Percentiles rank a stretch among this genome's conserved stretches.
Conservation (phyloP, 2,329 filamentous ascomycete genomes). For the Nothophaeocryptopus gaeumannii region DNA sequence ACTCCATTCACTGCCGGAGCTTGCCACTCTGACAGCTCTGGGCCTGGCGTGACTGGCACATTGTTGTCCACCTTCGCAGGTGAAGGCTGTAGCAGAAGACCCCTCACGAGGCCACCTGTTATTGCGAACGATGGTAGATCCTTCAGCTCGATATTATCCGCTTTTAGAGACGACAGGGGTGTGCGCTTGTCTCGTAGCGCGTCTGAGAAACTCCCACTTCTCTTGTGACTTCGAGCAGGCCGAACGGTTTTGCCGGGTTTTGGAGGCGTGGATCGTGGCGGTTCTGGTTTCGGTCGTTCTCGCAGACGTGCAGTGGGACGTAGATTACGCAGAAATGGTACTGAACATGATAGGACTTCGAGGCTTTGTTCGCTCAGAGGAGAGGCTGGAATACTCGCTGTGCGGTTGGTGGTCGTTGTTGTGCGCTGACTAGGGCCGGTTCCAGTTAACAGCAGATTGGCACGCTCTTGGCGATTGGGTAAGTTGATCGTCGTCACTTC, state of each 20-base stretch:
- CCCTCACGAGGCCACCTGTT: constrained; percentile 81
- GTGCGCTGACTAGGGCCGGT: constrained; percentile 15
- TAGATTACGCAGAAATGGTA: constrained; percentile 43
- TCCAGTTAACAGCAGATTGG: constrained; percentile 8
- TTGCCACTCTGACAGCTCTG: constrained; percentile 17
- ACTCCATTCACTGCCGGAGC: constrained; percentile 13
- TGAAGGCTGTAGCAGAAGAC: constrained; percentile 76
- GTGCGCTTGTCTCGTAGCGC: constrained; percentile 69
- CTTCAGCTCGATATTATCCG: constrained; percentile 37
- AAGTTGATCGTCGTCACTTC: constrained; percentile 25
- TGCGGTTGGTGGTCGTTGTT: constrained; percentile 22
- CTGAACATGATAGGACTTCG: constrained; percentile 59
- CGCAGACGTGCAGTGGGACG: constrained; percentile 20
- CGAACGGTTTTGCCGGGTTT: constrained; percentile 9
- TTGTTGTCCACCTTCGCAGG: constrained; percentile 71
- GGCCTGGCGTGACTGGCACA: constrained; percentile 48
- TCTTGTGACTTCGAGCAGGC: constrained; percentile 62
- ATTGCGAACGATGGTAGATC: constrained; percentile 62
- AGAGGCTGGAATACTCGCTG: constrained; percentile 41
- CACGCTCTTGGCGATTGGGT: constrained; percentile 13
- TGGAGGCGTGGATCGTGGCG: constrained; percentile 3
- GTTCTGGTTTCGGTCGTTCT: constrained; percentile 14
- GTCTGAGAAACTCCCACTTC: constrained; percentile 84
- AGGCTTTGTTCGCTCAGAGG: constrained; percentile 52
- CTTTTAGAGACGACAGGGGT: constrained; percentile 49